Evolutionary conservation across 176 grass and related monocot genomes (phyloP), one percentile per base, ranked within the genome.

Genomic region (Puccinellia tenuiflora): DNA sequence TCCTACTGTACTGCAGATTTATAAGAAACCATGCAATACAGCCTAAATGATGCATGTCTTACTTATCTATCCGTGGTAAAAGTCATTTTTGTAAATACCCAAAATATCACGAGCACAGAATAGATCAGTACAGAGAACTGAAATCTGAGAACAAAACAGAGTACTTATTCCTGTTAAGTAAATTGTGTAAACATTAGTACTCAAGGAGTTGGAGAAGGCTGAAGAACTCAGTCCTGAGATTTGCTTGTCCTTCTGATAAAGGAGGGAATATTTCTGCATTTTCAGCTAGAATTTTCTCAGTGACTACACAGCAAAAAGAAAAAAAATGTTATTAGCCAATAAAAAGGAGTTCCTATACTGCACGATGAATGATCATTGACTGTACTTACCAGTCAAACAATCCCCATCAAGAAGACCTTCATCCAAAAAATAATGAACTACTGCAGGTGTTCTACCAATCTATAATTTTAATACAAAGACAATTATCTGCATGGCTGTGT

Each of bases 391-490:
- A 64, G 95, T 94, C 43, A 94, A 91, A 79, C 92, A 98, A 88
- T 94, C 92, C 35, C 92, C 95, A 80, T 98, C 90, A 84, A 98
- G 76, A 83, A 98, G 84, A 38, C 78, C 95, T 89, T 94, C 77
- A 73, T 98, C 95, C 86, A 98, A 85, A 75, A 98, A 84, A 83
- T 93, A 93, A 57, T 88, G 88, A 88, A 98, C 93, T 33, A 98
- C 92, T 46, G 92, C 95, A 79, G 95, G 95, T 50, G 95, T 98
- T 30, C 95, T 92, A 70, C 95, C 95, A 84, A 98, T 89, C 95
- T 98, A 85, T 54, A 85, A 70, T 30, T 57, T 39, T 16, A 70
- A 78, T 21, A 51, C 14, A 52, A 4, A 69, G 37, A 61, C 40
- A 17, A 75, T 50, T 54, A 65, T 37, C 68, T 53, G 12, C 3